Percentiles rank a stretch among this genome's conserved stretches.
These are phyloP conservation scores for Mycena rebaudengoi DNA, from an alignment of 768 basidiomycete genomes.

Conservation along the genomic window DNA sequence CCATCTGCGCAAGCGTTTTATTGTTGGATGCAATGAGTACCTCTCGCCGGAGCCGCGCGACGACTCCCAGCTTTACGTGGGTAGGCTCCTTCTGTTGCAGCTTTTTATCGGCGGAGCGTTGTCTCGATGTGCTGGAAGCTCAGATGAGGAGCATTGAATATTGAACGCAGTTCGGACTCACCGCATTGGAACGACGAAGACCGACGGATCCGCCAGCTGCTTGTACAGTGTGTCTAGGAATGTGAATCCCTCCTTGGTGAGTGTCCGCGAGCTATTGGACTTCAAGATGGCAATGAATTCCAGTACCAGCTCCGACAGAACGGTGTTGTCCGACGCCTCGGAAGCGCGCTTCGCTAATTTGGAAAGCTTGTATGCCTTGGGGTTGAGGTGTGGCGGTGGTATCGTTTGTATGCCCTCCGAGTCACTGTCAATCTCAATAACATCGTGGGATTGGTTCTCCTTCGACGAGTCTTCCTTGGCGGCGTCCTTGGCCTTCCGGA, in stretches of 20 bases:
- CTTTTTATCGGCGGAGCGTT: slow-evolving; percentile 51
- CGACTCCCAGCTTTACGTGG: slow-evolving; percentile 65
- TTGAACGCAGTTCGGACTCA: slow-evolving; percentile 36
- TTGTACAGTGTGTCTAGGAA: slow-evolving; percentile 77
- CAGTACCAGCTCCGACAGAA: slow-evolving; percentile 60
- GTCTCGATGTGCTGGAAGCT: slow-evolving; percentile 41
- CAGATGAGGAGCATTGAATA: background rate
- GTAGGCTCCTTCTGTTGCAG: slow-evolving; percentile 52
- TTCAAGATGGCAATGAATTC: slow-evolving; percentile 73
- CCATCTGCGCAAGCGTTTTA: slow-evolving; percentile 66
- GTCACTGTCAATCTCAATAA: slow-evolving; percentile 59
- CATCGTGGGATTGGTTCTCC: slow-evolving; percentile 33
- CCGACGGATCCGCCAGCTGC: slow-evolving; percentile 74
- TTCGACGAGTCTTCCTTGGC: slow-evolving; percentile 33
- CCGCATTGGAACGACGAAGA: slow-evolving; percentile 64
- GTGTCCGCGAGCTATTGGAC: slow-evolving; percentile 62
- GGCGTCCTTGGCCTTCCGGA: slow-evolving; percentile 43
- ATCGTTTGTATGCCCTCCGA: slow-evolving; percentile 40
- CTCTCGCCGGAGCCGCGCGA: slow-evolving; percentile 64
- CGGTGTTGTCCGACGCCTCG: slow-evolving; percentile 60
- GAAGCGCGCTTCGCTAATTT: slow-evolving; percentile 53
- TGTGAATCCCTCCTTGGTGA: slow-evolving; percentile 58
- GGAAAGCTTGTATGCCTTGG: slow-evolving; percentile 64
- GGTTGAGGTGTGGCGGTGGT: slow-evolving; percentile 41
- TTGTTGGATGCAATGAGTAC: slow-evolving; percentile 61